Evolutionary conservation across 129 eudicot genomes (phyloP).

Genomic region (Saussurea involucrata): DNA sequence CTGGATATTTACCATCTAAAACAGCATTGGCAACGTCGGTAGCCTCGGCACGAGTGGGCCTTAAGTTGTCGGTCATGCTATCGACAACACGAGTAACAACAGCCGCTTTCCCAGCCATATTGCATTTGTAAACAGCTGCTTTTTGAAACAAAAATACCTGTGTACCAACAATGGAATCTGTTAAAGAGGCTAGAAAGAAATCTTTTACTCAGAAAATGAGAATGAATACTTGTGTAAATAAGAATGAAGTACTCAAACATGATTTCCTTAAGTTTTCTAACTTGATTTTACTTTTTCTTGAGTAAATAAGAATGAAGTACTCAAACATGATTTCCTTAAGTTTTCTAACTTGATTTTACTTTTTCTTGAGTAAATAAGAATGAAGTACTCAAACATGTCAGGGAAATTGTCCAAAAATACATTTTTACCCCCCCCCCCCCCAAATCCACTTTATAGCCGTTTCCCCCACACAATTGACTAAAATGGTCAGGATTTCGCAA

Average conservation of each 20-base stretch:
- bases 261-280: too few relatives aligned
- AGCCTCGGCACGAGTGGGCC: conserved; percentile 96
- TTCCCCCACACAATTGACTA: too few relatives aligned
- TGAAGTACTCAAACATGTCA: too few relatives aligned
- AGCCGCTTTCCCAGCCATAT: conserved; percentile 92
- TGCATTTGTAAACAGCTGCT: conserved; percentile 80
- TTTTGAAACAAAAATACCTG: conserved; percentile 90
- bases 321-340: background rate
- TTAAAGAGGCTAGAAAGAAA: background rate
- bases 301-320: background rate
- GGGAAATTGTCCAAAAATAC: too few relatives aligned
- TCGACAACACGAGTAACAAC: conserved; percentile 90
- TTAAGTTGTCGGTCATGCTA: conserved; percentile 90
- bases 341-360: background rate
- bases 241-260: too few relatives aligned
- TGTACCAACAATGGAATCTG: background rate
- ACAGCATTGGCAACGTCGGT: conserved; percentile 95
- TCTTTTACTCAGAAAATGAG: background rate
- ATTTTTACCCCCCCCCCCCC: too few relatives aligned
- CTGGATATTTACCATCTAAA: conserved; percentile 57
- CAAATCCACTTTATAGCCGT: too few relatives aligned
- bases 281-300: background rate
- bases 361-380: too few relatives aligned
- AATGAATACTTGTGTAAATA: background rate
- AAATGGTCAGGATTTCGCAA: too few relatives aligned